A percentile compares a stretch with the other conserved stretches of the same genome.
These are phyloP conservation scores for Fragaria iinumae DNA, from an alignment of 306 rosid species.

Conservation along the genomic window DNA sequence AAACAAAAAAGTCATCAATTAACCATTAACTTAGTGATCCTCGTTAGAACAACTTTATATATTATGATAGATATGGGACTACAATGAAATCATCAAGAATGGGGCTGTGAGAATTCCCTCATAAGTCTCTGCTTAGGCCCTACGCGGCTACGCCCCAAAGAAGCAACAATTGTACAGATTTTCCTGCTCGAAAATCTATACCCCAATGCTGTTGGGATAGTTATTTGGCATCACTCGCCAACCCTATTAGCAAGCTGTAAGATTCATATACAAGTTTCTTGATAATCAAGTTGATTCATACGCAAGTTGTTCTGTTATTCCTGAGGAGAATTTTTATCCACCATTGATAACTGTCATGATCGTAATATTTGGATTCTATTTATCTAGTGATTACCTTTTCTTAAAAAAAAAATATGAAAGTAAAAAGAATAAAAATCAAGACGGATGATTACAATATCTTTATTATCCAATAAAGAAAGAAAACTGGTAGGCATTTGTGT, in stretches of 20 bases:
- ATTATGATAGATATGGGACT: not conserved
- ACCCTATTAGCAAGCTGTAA: conserved; percentile 9
- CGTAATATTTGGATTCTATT: no score
- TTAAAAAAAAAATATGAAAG: no score
- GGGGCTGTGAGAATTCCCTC: not conserved
- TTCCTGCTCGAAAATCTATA: not conserved
- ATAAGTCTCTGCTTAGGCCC: not conserved
- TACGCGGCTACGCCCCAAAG: not conserved
- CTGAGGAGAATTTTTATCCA: not conserved
- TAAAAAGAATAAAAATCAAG: no score
- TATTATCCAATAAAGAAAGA: no score
- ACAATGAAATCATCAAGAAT: not conserved
- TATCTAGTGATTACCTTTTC: no score
- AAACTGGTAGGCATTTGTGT: no score
- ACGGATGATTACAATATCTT: no score
- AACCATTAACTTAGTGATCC: no score
- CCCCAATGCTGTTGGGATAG: not conserved
- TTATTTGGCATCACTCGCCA: conserved; percentile 16
- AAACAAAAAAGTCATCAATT: no score
- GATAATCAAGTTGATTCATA: not conserved
- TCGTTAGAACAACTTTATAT: no score
- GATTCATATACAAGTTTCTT: conserved; percentile 3
- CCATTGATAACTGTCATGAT: no score
- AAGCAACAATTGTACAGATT: not conserved
- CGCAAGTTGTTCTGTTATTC: conserved; percentile 10